Conservation (phyloP, 1,284 basidiomycete genomes). For the Trichosporon sp. region DNA sequence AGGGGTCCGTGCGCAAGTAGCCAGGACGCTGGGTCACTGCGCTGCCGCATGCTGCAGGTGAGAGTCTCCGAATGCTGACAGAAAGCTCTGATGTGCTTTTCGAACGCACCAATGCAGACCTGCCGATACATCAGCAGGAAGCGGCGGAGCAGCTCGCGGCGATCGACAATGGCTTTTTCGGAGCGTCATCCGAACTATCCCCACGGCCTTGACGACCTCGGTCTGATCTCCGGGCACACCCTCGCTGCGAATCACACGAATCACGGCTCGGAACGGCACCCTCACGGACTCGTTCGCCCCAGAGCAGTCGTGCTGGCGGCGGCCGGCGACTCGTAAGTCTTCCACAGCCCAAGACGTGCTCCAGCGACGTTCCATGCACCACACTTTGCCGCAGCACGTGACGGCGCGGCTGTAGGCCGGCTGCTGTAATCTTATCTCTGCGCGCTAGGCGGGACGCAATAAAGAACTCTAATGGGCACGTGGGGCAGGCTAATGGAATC, state of each 20-base stretch:
- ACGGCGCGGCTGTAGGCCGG: background rate
- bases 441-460: background rate
- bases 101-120: no score
- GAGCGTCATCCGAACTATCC: background rate
- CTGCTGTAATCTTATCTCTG: background rate
- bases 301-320: background rate
- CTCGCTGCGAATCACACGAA: background rate
- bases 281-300: background rate
- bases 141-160: background rate
- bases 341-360: background rate
- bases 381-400: background rate
- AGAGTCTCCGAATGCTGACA: background rate
- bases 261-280: background rate
- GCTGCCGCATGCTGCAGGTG: background rate
- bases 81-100: background rate
- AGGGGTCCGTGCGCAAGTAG: background rate
- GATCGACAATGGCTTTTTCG: background rate
- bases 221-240: background rate
- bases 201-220: background rate
- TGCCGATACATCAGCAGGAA: background rate
- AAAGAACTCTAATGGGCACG: background rate
- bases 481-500: background rate
- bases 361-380: background rate
- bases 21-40: background rate
- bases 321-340: background rate